Base-by-base conservation (phyloP, 1,284 basidiomycete genomes). In the Malassezia arunalokei region DNA sequence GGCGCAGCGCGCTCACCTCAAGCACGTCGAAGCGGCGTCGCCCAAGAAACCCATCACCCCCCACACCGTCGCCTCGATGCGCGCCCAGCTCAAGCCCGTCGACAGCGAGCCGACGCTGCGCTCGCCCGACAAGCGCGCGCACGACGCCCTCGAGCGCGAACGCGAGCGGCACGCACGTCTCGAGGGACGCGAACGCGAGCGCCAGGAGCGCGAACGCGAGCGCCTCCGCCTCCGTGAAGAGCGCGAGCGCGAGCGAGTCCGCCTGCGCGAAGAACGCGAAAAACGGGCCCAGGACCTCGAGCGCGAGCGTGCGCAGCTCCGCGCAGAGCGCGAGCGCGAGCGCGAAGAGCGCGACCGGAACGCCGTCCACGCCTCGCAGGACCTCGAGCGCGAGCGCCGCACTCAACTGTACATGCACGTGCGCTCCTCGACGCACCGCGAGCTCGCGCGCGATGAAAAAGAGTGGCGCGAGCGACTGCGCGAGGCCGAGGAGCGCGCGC, bases 231-330 rank as follows among this genome's bases (percentile, higher is more conserved):
- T 29, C 8, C 6, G 24, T 9, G 12, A 40, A 37, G 50, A 45
- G 39, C 53, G 43, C 33, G 62, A 64, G 45, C 59, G 54, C 41
- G 54, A 58, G 40, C 56, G 63, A 33, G 51, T 57, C 6, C 51
- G 51, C 32, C 59, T 63, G 47, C 55, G 63, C 35, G 59, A 65
- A 33, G 61, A 58, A 41, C 50, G 55, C 32, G 47, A 49, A 14
- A 31, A 43, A 38, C 51, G 51, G 14, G 17, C 38, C 2, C 37
- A 30, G 8, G 51, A 40, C 6, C 28, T 48, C 15, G 51, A 42
- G 14, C 51, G 47, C 37, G 51, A 54, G 42, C 51, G 46, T 12
- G 46, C 40, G 24, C 51, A 27, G 33, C 38, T 43, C 37, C 51
- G 51, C 31, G 38, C 28, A 29, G 49, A 54, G 41, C 37, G 49